Evolutionary conservation across 2,329 filamentous ascomycete genomes (phyloP).

Genomic region (Pyrenochaeta sp.): DNA sequence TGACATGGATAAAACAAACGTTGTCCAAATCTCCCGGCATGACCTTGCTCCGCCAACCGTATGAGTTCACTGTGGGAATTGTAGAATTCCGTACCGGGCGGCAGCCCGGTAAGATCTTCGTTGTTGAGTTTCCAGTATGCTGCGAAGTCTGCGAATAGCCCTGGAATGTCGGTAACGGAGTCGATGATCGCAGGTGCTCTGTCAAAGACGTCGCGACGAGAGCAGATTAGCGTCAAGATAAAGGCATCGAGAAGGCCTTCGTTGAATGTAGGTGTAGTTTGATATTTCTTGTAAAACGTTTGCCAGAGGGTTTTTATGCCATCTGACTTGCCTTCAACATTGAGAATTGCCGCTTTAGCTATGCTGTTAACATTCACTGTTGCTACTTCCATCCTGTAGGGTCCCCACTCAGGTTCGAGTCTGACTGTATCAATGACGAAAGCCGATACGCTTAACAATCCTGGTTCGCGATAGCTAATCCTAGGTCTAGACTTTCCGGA

Average conservation of each 20-base stretch:
- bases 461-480: neutral
- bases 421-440: neutral
- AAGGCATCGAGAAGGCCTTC: neutral
- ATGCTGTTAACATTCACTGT: neutral
- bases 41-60: neutral
- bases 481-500: neutral
- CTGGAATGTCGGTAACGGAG: neutral
- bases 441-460: neutral
- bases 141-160: neutral
- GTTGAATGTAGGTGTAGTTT: neutral
- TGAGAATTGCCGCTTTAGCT: neutral
- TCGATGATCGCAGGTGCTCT: neutral
- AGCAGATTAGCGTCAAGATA: neutral
- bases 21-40: neutral
- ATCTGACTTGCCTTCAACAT: neutral
- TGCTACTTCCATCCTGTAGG: neutral
- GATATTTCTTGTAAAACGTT: neutral
- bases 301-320: neutral
- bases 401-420: neutral
- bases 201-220: neutral
- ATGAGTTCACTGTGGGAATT: neutral
- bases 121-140: neutral
- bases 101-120: neutral
- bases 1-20: neutral
- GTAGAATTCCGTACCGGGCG: neutral